Conservation (phyloP, 2,329 filamentous ascomycete species). For the Teratosphaeria epicoccoides region DNA sequence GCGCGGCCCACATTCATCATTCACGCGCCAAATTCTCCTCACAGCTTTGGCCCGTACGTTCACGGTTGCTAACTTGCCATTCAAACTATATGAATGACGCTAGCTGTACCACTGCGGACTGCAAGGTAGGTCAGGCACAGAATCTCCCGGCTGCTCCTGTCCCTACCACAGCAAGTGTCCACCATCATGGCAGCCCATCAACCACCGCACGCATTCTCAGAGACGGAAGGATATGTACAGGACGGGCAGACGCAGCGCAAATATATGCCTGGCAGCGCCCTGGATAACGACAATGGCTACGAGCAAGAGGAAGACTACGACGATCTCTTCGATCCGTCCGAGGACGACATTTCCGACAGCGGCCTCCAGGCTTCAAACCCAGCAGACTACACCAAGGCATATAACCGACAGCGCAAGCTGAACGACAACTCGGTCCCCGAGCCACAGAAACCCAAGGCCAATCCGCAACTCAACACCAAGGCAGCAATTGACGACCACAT, state of each 20-base stretch:
- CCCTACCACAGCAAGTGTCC: neutral
- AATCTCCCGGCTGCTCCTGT: neutral
- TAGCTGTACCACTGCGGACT: neutral
- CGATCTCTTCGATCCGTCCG: slow-evolving; percentile 43
- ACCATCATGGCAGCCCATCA: slow-evolving; percentile 10
- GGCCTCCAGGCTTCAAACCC: slow-evolving; percentile 48
- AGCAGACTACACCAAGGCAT: slow-evolving; percentile 69
- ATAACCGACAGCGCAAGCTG: slow-evolving; percentile 71
- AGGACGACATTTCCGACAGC: slow-evolving; percentile 53
- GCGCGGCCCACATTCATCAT: too few relatives aligned
- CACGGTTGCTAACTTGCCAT: too few relatives aligned
- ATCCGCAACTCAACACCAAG: slow-evolving; percentile 69
- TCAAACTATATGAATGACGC: too few relatives aligned
- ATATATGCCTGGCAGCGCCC: slow-evolving; percentile 18
- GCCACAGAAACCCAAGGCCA: slow-evolving; percentile 56
- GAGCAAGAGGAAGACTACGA: slow-evolving; percentile 44
- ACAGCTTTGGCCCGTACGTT: neutral
- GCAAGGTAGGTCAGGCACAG: neutral
- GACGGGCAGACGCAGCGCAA: slow-evolving; percentile 8
- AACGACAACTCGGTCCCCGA: slow-evolving; percentile 42
- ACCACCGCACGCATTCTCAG: slow-evolving; percentile 22
- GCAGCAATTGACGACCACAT: slow-evolving; percentile 81
- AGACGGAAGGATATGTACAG: slow-evolving; percentile 24
- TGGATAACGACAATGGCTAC: slow-evolving; percentile 12
- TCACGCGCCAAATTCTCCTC: neutral